Base-by-base conservation (phyloP, 371 early-diverging fungal species). In the Actinomortierella ambigua region DNA sequence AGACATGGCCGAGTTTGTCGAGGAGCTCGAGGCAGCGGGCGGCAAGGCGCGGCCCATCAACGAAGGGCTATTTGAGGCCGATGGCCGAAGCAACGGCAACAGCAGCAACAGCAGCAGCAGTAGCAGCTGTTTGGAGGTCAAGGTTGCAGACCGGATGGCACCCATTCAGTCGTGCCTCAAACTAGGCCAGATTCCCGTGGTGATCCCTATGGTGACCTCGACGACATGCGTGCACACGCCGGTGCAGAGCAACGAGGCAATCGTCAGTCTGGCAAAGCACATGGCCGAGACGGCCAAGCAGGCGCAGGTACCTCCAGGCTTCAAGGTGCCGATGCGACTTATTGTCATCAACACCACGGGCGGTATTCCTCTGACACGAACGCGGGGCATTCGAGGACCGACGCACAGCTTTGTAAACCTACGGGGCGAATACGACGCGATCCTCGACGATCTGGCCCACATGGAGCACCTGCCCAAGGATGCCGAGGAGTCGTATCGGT, bases 1-100 rank as follows among this genome's bases (percentile, higher is more conserved):
- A 15, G 90, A 91, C 40, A 80, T 82, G 52, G 80, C 83, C 65
- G 79, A 80, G 6, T 61, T 95, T 14, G 86, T 86, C 0, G 90
- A 93, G 52, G 83, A 85, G 4, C 87, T 95, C 53, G 93, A 94
- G 44, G 69, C 66, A 9, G 87, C 84, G n/a, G 93, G 93, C 13
- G 93, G 92, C 15, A 77, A 85, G n/a, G 89, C 92, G 3, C 80
- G 88, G 29, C 81, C 91, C 2, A 59, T 93, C 20, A 84, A 78
- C 55, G 78, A 73, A 29, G 83, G 81, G 53, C 70, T 88, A 29
- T 86, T 88, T 64, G 61, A 60, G 22, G 63, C 61, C 14, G 49
- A 46, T 24, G 59, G 63, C 41, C 56, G 55, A 4, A 42, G 28
- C 14, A 43, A 20, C 39, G 29, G 20, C 24, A 15, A 34, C 46